Conservation (phyloP, 2,329 filamentous ascomycete genomes). For the Beauveria asiatica region DNA sequence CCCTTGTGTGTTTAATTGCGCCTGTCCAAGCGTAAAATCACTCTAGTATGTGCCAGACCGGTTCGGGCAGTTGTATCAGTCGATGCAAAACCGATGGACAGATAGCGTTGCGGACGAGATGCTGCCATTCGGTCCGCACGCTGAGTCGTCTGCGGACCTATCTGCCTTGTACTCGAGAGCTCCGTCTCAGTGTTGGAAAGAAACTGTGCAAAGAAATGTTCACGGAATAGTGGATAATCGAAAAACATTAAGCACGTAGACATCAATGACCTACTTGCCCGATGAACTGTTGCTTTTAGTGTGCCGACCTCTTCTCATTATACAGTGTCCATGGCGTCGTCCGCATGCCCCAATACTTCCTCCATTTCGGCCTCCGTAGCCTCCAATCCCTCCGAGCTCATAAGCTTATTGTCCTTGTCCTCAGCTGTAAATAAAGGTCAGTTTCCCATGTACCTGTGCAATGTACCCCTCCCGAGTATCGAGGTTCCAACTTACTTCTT, state of each 20-base stretch:
- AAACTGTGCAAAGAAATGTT: not conserved
- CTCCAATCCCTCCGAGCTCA: slow-evolving; percentile 58
- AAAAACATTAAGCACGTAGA: not conserved
- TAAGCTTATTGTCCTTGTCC: slow-evolving; percentile 58
- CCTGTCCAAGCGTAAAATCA: not conserved
- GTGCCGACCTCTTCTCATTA: not conserved
- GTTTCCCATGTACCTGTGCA: slow-evolving; percentile 10
- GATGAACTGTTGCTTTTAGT: not conserved
- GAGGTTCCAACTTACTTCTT: slow-evolving; percentile 46
- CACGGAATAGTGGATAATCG: not conserved
- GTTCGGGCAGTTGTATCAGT: no score
- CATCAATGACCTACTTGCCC: not conserved
- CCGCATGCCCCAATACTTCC: slow-evolving; percentile 38
- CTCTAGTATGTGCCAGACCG: not conserved
- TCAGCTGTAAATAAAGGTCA: slow-evolving; percentile 38
- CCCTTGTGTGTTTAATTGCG: not conserved
- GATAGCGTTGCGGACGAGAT: no score
- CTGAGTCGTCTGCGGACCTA: no score
- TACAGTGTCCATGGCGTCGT: slow-evolving; percentile 18
- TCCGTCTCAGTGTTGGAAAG: no score
- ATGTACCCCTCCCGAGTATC: not conserved
- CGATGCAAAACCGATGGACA: no score
- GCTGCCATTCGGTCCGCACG: no score
- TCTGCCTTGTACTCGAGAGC: no score
- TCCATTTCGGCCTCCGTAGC: slow-evolving; percentile 55